These are phyloP conservation scores for Hyphopichia fennica DNA, from an alignment of 1,139 yeast species.

Conservation along the genomic window DNA sequence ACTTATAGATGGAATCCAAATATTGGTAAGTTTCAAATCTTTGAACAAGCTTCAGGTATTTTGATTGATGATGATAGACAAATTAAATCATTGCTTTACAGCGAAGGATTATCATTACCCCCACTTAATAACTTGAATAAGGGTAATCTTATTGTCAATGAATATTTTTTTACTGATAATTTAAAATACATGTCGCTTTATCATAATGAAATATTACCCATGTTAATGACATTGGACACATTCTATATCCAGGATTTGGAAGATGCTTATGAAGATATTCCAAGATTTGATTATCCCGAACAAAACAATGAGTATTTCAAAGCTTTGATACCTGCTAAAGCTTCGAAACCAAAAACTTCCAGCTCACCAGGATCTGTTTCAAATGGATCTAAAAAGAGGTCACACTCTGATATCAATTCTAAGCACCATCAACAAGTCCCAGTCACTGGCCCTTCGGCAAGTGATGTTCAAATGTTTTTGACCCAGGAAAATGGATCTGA, in stretches of 20 bases:
- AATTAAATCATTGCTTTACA: constrained; percentile 33
- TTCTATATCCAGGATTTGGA: constrained; percentile 33
- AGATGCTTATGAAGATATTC: constrained; percentile 30
- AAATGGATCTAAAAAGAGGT: constrained; percentile 3
- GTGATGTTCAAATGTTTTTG: constrained; percentile 10
- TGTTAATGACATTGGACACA: constrained; percentile 29
- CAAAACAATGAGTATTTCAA: constrained; percentile 29
- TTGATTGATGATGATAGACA: constrained; percentile 32
- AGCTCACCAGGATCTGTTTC: neutral
- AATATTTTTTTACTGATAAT: constrained; percentile 38
- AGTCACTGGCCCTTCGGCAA: constrained; percentile 3
- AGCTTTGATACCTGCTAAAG: constrained; percentile 26
- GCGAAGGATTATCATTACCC: constrained; percentile 35
- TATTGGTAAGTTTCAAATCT: constrained; percentile 35
- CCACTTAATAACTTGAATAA: constrained; percentile 30
- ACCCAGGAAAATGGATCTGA: constrained; percentile 5
- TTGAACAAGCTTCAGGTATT: constrained; percentile 24
- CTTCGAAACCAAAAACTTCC: constrained; percentile 8
- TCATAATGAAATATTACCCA: constrained; percentile 39
- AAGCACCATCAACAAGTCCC: neutral
- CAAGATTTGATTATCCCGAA: constrained; percentile 35
- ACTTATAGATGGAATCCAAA: constrained; percentile 41
- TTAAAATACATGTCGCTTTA: constrained; percentile 38
- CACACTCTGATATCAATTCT: constrained; percentile 10
- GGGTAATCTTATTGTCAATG: constrained; percentile 37